phyloP scores from a whole-genome alignment of 1,284 basidiomycete species.

The Fomitopsis palustris region DNA sequence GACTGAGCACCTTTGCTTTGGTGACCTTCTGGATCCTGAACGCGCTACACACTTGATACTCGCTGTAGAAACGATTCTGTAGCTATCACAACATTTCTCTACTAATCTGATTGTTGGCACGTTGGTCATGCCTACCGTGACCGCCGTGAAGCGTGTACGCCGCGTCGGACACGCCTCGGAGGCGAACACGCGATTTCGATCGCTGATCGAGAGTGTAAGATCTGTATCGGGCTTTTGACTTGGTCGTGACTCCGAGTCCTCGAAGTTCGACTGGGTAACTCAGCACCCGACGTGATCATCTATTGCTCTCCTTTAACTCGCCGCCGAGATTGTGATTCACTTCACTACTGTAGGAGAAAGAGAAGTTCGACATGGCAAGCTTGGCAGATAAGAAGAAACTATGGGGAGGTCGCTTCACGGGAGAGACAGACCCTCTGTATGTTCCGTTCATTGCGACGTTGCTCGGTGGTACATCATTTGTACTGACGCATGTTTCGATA shows the following conservation, averaged over 20 bases:
- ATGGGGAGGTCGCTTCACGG: constrained; percentile 90
- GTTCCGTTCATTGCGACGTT: too few species aligned
- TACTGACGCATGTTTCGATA: constrained; percentile 26
- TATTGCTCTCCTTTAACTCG: not conserved
- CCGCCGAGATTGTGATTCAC: not conserved
- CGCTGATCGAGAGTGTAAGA: not conserved
- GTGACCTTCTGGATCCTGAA: constrained; percentile 58
- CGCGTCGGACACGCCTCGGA: too few species aligned
- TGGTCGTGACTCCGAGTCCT: not conserved
- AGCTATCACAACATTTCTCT: too few species aligned
- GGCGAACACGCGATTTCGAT: not conserved
- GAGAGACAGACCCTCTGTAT: constrained; percentile 83
- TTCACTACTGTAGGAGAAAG: not conserved
- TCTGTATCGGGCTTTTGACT: not conserved
- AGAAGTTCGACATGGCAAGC: constrained; percentile 39
- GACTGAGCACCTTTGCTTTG: constrained; percentile 49
- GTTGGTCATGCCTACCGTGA: too few species aligned
- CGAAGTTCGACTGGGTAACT: not conserved
- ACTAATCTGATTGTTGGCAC: too few species aligned
- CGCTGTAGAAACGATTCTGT: not conserved
- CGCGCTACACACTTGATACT: constrained; percentile 30
- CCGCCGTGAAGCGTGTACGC: not conserved
- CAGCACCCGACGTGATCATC: not conserved
- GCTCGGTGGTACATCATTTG: not conserved
- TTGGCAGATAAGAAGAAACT: constrained; percentile 76